Conservation (phyloP, 495 filamentous ascomycete species). For the Copromyces sp. region DNA sequence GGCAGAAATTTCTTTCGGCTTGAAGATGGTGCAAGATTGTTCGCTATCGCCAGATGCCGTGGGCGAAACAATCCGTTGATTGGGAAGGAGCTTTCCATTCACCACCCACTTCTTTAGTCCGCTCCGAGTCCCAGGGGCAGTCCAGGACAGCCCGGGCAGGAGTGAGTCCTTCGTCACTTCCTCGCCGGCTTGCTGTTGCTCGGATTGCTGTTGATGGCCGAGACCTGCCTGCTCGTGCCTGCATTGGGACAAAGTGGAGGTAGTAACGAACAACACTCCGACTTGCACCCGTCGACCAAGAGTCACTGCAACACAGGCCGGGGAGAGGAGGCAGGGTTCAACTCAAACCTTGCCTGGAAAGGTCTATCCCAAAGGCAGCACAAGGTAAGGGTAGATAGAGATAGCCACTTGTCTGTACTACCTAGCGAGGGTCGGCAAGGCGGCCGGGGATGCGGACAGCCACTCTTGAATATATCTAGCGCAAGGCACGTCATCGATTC, state of each 20-base stretch:
- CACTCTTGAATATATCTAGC: background rate
- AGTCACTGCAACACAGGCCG: background rate
- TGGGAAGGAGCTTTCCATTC: conserved; percentile 1
- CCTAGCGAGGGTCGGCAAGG: background rate
- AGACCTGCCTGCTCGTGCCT: background rate
- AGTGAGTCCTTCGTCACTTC: background rate
- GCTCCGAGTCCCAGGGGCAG: background rate
- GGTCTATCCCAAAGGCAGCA: background rate
- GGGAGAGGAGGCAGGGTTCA: background rate
- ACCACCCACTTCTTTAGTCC: background rate
- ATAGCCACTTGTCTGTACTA: background rate
- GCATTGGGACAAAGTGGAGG: background rate
- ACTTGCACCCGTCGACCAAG: background rate
- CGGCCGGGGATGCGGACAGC: background rate
- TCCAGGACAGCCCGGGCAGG: background rate
- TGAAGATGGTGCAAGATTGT: conserved; percentile 1
- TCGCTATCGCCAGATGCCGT: background rate
- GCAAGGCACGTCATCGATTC: background rate
- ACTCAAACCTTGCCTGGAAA: background rate
- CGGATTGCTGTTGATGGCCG: background rate
- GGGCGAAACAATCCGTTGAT: background rate
- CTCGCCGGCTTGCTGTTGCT: background rate
- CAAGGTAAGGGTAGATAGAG: background rate
- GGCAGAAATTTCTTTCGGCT: conserved; percentile 1
- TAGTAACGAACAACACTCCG: background rate